Evolutionary conservation across 1,284 basidiomycete genomes (phyloP).

Genomic region (Trichosporon ovoides): DNA sequence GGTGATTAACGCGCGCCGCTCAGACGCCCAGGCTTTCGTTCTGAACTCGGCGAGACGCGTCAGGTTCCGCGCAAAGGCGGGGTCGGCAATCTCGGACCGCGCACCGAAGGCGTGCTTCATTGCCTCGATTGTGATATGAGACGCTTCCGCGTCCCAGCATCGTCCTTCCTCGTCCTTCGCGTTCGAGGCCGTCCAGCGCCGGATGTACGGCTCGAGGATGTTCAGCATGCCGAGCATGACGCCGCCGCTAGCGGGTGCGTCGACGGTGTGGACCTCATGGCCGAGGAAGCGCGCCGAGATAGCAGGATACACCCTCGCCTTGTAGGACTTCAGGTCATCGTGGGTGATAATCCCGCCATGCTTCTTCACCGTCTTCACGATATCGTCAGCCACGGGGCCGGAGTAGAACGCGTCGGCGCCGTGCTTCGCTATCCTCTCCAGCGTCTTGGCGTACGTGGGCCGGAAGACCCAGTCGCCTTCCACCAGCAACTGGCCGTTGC

Average conservation of each 20-base stretch:
- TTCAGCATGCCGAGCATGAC: conserved; percentile 46
- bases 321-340: conserved; percentile 54
- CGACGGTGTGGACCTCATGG: conserved; percentile 74
- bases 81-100: conserved; percentile 73
- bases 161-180: background rate
- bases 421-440: conserved; percentile 40
- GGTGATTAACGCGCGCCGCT: conserved; percentile 53
- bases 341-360: conserved; percentile 42
- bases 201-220: conserved; percentile 32
- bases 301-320: conserved; percentile 65
- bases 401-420: conserved; percentile 45
- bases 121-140: conserved; percentile 91
- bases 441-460: conserved; percentile 52
- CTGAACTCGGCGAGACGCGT: conserved; percentile 61
- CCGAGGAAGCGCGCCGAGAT: conserved; percentile 69
- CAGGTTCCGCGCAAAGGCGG: conserved; percentile 53
- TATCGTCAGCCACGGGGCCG: conserved; percentile 45
- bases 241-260: conserved; percentile 61
- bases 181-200: background rate
- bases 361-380: conserved; percentile 32
- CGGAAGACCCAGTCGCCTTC: conserved; percentile 70
- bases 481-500: conserved; percentile 61
- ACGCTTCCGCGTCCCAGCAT: conserved; percentile 35
- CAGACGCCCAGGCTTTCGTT: conserved; percentile 63
- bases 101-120: conserved; percentile 84